These are phyloP conservation scores for Trichomonas gallinae DNA, from an alignment of 208 protist genomes.

Conservation along the genomic window DNA sequence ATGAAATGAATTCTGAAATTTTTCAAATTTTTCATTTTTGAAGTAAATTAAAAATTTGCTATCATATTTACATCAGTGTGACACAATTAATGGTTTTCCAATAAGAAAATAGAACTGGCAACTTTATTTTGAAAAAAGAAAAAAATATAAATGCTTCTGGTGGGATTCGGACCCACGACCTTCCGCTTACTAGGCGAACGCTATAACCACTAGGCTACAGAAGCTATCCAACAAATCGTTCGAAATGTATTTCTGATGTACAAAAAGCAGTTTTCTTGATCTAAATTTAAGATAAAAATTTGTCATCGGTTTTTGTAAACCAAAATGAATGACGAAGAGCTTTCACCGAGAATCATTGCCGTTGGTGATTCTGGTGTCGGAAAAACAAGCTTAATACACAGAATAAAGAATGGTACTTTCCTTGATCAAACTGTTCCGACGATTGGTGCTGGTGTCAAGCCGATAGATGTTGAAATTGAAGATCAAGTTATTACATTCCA, in stretches of 20 bases:
- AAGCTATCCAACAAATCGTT: neutral
- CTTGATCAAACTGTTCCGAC: neutral
- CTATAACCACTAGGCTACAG: conserved; percentile 24
- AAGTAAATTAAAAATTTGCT: no score
- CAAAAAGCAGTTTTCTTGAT: no score
- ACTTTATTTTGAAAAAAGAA: neutral
- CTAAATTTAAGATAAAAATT: no score
- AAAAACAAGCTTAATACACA: neutral
- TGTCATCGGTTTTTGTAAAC: no score
- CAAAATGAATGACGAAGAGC: neutral
- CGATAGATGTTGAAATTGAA: neutral
- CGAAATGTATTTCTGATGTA: no score
- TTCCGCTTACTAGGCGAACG: conserved; percentile 26
- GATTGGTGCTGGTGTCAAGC: neutral
- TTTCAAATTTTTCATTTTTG: no score
- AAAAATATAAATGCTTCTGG: conserved; percentile 9
- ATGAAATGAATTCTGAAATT: no score
- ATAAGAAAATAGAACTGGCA: neutral
- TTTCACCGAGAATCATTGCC: neutral
- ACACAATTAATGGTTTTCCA: no score
- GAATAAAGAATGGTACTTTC: neutral
- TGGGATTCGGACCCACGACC: neutral
- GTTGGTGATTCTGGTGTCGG: neutral
- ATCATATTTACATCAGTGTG: no score
- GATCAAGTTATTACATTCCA: neutral